Evolutionary conservation across 2,329 filamentous ascomycete species (phyloP), one percentile per base, ranked within the genome.

Genomic region (Xylariaceae sp.): DNA sequence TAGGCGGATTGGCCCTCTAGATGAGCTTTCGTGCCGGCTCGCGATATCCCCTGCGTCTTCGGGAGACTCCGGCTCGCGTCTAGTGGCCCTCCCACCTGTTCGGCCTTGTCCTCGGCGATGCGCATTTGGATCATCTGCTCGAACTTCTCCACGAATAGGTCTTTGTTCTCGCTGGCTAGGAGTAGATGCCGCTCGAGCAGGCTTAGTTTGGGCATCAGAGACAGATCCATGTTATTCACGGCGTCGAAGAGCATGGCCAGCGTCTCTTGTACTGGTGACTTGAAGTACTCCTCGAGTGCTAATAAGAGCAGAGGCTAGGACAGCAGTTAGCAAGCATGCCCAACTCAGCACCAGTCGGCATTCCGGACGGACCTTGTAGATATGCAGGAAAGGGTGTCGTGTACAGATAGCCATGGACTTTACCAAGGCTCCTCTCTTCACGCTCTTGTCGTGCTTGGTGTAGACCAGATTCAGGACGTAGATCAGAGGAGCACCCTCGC

Each of bases 331-430:
- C 40, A 35, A 38, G 14, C 13, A 24, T 19, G n/a, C n/a, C n/a
- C n/a, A n/a, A n/a, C n/a, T n/a, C n/a, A 24, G 21, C 29, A 34
- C 32, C 23, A 34, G 26, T 37, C 28, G 36, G 29, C 31, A 15
- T 29, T 35, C 36, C 31, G 34, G 37, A 56, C 67, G 46, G 57
- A 83, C 84, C 74, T 98, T 98, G 67, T 98, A 98, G 44, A 98
- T 98, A 61, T 98, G 92, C 46, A 98, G 65, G 60, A 98, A 98
- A 3, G 92, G 89, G 66, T 98, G 92, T 27, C 92, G 73, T 6
- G 92, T 98, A 67, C 92, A 98, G 47, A 98, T 95, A 19, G 92
- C 92, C 92, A 98, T 98, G 26, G 92, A 87, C 58, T 96, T 96
- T 38, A 96, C 90, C 31, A 95, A 74, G 14, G 92, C 92, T 38